A percentile compares a stretch with the other conserved stretches of the same genome.
These are phyloP conservation scores for Curvularia hawaiiensis DNA, from an alignment of 2,329 filamentous ascomycete species.

Conservation along the genomic window DNA sequence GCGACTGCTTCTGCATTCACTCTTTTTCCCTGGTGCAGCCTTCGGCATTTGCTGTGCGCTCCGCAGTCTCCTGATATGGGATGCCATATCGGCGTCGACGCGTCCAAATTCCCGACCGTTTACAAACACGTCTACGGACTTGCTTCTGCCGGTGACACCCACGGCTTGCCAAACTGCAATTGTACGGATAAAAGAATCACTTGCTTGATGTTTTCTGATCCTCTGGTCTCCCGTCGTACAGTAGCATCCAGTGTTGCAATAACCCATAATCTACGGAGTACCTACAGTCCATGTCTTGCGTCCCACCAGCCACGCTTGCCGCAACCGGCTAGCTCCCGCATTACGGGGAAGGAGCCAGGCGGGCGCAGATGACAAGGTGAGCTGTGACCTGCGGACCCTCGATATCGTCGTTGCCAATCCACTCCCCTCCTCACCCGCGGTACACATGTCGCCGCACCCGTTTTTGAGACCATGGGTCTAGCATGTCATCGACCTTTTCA, in stretches of 20 bases:
- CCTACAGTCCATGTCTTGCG: neutral
- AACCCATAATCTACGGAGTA: neutral
- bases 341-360: slow-evolving; percentile 20
- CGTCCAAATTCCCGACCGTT: neutral
- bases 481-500: slow-evolving; percentile 30
- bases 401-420: slow-evolving; percentile 7
- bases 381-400: slow-evolving; percentile 16
- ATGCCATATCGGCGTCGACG: neutral
- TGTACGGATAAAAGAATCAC: neutral
- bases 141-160: neutral
- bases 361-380: slow-evolving; percentile 22
- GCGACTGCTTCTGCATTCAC: too few relatives aligned
- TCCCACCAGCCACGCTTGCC: slow-evolving; percentile 10
- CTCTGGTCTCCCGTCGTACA: neutral
- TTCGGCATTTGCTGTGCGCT: neutral
- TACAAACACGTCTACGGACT: neutral
- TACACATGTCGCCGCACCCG: slow-evolving; percentile 16
- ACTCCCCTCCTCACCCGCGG: slow-evolving; percentile 3
- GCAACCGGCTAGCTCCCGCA: slow-evolving; percentile 21
- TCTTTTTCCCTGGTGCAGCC: neutral
- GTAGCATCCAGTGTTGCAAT: neutral
- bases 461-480: slow-evolving; percentile 27
- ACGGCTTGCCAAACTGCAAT: neutral
- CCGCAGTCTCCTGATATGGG: neutral
- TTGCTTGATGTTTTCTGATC: neutral